Percentiles rank a stretch among this genome's conserved stretches.
Evolutionary conservation across 768 basidiomycete genomes (phyloP).

Genomic region (Trametes maxima): DNA sequence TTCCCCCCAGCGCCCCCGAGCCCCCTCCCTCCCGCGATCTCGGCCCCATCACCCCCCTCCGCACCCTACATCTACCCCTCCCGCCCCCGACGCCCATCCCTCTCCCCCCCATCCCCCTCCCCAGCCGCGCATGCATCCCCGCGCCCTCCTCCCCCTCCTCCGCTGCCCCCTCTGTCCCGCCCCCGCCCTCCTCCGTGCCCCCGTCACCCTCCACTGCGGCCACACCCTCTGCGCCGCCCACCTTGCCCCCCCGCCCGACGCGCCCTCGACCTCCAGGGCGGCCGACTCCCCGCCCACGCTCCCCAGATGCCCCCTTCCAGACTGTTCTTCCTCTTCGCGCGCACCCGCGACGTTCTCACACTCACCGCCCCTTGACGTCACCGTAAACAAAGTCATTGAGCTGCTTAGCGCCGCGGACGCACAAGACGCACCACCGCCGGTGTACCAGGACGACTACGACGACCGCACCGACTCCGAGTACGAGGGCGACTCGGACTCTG

Average conservation of each 20-base stretch:
- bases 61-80: conserved; percentile 5
- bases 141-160: conserved; percentile 43
- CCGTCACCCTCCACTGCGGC: conserved; percentile 74
- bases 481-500: conserved; percentile 31
- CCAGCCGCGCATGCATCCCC: conserved; percentile 19
- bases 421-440: neutral
- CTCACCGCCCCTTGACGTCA: conserved; percentile 48
- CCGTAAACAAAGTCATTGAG: conserved; percentile 55
- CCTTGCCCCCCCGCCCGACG: conserved; percentile 22
- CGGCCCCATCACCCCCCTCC: neutral
- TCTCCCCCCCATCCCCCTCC: neutral
- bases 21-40: conserved; percentile 1
- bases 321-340: conserved; percentile 32
- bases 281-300: conserved; percentile 9
- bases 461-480: conserved; percentile 33
- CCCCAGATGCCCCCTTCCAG: conserved; percentile 39
- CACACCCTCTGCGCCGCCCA: conserved; percentile 71
- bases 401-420: conserved; percentile 35
- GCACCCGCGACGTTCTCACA: conserved; percentile 17
- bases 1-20: neutral
- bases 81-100: neutral
- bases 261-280: conserved; percentile 21
- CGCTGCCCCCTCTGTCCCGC: conserved; percentile 57
- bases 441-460: conserved; percentile 21
- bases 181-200: conserved; percentile 40